These are phyloP conservation scores for Biancaea sappan DNA, from an alignment of 306 rosid genomes.

Conservation along the genomic window DNA sequence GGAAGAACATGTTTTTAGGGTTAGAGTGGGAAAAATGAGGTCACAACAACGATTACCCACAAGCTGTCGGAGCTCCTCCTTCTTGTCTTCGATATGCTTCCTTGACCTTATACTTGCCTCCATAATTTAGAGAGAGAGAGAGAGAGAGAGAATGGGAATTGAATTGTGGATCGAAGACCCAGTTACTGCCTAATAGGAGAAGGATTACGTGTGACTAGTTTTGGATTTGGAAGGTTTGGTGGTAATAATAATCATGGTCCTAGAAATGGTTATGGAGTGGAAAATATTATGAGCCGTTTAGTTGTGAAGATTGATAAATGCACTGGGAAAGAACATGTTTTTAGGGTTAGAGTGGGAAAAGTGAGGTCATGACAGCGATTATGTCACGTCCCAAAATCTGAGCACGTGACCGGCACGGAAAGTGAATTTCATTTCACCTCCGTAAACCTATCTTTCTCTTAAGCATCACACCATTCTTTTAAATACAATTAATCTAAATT, in stretches of 20 bases:
- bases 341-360: constrained; percentile 64
- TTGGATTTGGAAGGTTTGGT: constrained; percentile 33
- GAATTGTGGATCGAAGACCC: constrained; percentile 59
- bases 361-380: too few species aligned
- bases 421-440: too few species aligned
- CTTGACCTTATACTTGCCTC: too few species aligned
- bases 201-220: constrained; percentile 66
- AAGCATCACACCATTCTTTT: too few species aligned
- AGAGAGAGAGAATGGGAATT: constrained; percentile 42
- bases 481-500: too few species aligned
- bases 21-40: too few species aligned
- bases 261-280: constrained; percentile 30
- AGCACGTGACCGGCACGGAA: too few species aligned
- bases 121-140: too few species aligned
- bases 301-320: constrained; percentile 75
- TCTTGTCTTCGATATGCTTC: too few species aligned
- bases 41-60: too few species aligned
- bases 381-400: too few species aligned
- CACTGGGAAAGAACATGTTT: constrained; percentile 96
- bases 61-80: constrained; percentile 44
- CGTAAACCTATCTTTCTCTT: too few species aligned
- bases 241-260: background rate
- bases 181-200: constrained; percentile 81
- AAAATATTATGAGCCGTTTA: constrained; percentile 54
- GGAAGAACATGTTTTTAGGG: constrained; percentile 89